These are phyloP conservation scores for Saccharomycopsis sp. DNA, from an alignment of 805 yeast species.

Conservation along the genomic window DNA sequence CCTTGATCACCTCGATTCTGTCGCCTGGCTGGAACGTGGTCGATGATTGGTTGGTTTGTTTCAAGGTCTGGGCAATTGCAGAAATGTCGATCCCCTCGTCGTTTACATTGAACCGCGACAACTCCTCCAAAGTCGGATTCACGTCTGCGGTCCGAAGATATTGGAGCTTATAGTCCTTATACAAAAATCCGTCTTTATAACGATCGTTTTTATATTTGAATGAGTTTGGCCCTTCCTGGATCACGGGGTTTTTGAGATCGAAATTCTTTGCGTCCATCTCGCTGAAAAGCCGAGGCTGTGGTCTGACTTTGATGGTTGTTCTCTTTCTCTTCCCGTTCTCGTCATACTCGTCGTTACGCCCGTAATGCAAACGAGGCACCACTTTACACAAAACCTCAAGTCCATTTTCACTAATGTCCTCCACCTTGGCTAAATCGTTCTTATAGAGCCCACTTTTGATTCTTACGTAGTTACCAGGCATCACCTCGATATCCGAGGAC, in stretches of 20 bases:
- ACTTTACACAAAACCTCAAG: conserved; percentile 89
- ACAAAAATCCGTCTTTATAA: conserved; percentile 80
- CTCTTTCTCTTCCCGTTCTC: conserved; percentile 46
- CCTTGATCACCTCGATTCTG: conserved; percentile 81
- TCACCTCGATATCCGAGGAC: conserved; percentile 78
- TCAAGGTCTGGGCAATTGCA: conserved; percentile 79
- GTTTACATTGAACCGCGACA: conserved; percentile 71
- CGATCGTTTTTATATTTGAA: conserved; percentile 82
- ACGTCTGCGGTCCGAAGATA: conserved; percentile 75
- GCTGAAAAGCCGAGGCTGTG: conserved; percentile 74
- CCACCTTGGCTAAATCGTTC: conserved; percentile 90
- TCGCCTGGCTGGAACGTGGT: conserved; percentile 86
- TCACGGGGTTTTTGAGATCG: conserved; percentile 68
- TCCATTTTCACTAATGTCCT: conserved; percentile 89
- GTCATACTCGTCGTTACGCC: conserved; percentile 52
- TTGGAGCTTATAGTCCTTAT: conserved; percentile 79
- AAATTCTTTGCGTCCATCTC: conserved; percentile 83
- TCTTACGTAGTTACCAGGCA: conserved; percentile 90
- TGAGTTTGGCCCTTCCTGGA: conserved; percentile 53
- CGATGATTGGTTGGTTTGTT: conserved; percentile 49
- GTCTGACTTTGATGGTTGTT: conserved; percentile 32
- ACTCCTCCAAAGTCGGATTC: conserved; percentile 82
- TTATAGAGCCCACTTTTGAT: conserved; percentile 86
- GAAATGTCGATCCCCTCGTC: conserved; percentile 88
- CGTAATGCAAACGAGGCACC: conserved; percentile 92